Base-by-base conservation (phyloP, 495 filamentous ascomycete genomes). In the Podospora pseudoanserina region DNA sequence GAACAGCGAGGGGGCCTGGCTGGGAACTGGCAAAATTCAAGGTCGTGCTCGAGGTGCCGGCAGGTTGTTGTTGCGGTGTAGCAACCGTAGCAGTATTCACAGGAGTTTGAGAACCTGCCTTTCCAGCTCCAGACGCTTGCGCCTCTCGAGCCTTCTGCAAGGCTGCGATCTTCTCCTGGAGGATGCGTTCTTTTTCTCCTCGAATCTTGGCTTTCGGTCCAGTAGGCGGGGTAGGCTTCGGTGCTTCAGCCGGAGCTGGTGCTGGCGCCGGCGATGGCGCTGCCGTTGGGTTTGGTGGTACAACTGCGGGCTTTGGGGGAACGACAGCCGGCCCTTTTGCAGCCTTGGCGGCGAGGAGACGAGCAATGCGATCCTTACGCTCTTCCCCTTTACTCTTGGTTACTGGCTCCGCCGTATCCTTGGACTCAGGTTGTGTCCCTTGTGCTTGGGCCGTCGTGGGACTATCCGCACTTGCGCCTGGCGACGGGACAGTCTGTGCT, bases 281-380 rank as follows among this genome's bases (percentile, higher is more conserved):
- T n/a, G 34, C 18, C 55, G 55, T 56, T 23, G 68, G 23, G 57
- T 75, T 69, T 13, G 65, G 7, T 59, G 57, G 68, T 4, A 67
- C 19, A 11, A 64, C 15, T 16, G 63, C 20, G 11, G 65, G 66
- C 44, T 68, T 66, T 15, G 69, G 28, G 3, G 61, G 66, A 0
- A 69, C 28, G 34, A 67, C 60, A 13, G 55, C 61, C 5, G 74
- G 65, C 16, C 70, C 71, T 67, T 81, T 82, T 23, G 74, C 72
- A 26, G 73, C 79, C 72, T 81, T 86, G 55, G 82, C 89, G 54
- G 91, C 90, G 61, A 91, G 82, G 73, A 92, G 86, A 57, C 87
- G 85, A 19, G 91, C 90, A 72, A 92, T 91, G 55, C 91, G 85
- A 68, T 92, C 90, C 70, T 92, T 92, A 32, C 91, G 84, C 71